A percentile compares a stretch with the other conserved stretches of the same genome.
Conservation (phyloP, 768 basidiomycete genomes). For the Tylopilus subfusipes region DNA sequence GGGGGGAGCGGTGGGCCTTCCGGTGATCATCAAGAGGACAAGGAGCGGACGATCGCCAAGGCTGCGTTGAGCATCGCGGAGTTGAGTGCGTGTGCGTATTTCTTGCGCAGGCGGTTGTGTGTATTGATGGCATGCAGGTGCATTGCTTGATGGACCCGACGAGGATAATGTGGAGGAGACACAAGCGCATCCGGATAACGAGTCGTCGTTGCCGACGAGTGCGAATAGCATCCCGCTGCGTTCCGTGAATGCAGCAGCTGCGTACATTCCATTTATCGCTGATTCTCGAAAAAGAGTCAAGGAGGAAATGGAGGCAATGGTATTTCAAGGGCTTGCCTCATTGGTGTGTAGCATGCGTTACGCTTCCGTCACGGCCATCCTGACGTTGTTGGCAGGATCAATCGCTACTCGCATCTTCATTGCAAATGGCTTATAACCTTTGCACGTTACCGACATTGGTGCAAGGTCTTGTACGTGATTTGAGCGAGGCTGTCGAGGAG, state of each 20-base stretch:
- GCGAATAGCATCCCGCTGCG: constrained; percentile 52
- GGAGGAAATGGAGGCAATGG: constrained; percentile 88
- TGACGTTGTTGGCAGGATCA: constrained; percentile 59
- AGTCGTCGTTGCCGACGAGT: constrained; percentile 12
- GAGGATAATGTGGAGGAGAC: constrained; percentile 2
- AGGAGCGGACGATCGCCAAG: constrained; percentile 85
- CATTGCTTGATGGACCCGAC: constrained; percentile 46
- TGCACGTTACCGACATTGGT: constrained; percentile 81
- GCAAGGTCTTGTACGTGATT: constrained; percentile 68
- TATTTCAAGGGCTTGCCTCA: constrained; percentile 70
- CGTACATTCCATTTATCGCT: constrained; percentile 69
- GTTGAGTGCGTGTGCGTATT: constrained; percentile 55
- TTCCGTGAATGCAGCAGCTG: constrained; percentile 68
- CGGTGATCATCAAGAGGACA: constrained; percentile 63
- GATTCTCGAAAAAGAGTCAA: constrained; percentile 67
- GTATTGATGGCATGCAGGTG: constrained; percentile 35
- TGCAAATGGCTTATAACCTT: constrained; percentile 95
- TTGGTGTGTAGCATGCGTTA: constrained; percentile 48
- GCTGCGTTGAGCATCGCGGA: constrained; percentile 95
- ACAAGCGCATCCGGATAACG: constrained; percentile 2
- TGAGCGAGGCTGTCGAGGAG: constrained; percentile 79
- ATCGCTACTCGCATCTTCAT: constrained; percentile 83
- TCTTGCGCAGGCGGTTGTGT: not conserved
- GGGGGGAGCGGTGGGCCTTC: not conserved
- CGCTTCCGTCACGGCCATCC: not conserved